These are phyloP conservation scores for Euptelea pleiosperma DNA, from an alignment of 164 flowering plant genomes.

Conservation along the genomic window DNA sequence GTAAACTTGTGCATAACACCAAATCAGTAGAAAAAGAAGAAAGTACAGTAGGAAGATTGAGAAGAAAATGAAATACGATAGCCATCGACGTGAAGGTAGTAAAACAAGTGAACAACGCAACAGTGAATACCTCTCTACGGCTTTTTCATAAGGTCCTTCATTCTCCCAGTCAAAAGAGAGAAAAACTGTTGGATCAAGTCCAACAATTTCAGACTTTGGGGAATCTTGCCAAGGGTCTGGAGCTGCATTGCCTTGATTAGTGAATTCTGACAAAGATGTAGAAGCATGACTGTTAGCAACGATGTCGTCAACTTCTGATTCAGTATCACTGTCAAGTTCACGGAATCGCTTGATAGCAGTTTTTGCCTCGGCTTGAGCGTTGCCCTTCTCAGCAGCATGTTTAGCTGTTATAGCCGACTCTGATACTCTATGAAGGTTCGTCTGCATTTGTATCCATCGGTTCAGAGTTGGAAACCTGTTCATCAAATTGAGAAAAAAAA, in stretches of 20 bases:
- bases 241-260: constrained; percentile 27
- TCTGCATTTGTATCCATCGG: constrained; percentile 99
- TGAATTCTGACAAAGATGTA: constrained; percentile 35
- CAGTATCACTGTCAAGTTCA: constrained; percentile 79
- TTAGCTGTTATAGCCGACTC: constrained; percentile 68
- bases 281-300: constrained; percentile 35
- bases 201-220: constrained; percentile 41
- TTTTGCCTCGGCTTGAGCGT: constrained; percentile 36
- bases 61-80: neutral
- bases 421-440: constrained; percentile 88
- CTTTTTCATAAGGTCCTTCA: constrained; percentile 90
- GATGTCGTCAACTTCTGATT: constrained; percentile 75
- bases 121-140: constrained; percentile 72
- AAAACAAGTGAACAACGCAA: constrained; percentile 5
- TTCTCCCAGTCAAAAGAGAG: constrained; percentile 95
- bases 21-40: too few relatives aligned
- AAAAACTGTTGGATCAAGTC: constrained; percentile 45
- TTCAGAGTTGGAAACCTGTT: constrained; percentile 91
- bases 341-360: constrained; percentile 61
- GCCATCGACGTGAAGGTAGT: neutral
- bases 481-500: constrained; percentile 16
- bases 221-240: constrained; percentile 38
- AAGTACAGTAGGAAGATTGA: too few relatives aligned
- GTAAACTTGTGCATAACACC: too few relatives aligned
- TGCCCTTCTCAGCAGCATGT: constrained; percentile 31